A percentile compares a stretch with the other conserved stretches of the same genome.
These are phyloP conservation scores for Chaetoceros tenuissimus DNA, from an alignment of 108 stramenopile species.

Conservation along the genomic window DNA sequence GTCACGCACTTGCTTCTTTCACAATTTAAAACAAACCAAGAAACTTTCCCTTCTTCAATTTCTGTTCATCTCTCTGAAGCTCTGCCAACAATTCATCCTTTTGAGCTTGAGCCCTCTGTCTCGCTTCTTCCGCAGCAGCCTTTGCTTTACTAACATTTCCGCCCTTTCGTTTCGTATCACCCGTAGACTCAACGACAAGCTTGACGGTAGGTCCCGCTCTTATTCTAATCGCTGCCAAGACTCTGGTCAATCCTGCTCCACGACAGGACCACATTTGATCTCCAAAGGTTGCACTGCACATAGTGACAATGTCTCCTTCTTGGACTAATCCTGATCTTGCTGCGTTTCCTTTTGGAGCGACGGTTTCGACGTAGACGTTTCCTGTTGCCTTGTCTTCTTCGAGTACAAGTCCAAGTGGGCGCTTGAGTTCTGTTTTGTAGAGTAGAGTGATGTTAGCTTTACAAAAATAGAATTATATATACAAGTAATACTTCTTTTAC, in stretches of 20 bases:
- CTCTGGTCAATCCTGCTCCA: conserved; percentile 82
- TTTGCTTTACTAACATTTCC: conserved; percentile 49
- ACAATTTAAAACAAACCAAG: conserved; percentile 66
- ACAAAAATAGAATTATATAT: too few relatives aligned
- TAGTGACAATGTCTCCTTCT: conserved; percentile 87
- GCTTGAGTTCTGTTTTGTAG: conserved; percentile 77
- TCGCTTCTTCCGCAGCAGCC: conserved; percentile 61
- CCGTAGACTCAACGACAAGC: conserved; percentile 64
- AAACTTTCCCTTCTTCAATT: conserved; percentile 81
- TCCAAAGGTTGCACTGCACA: conserved; percentile 94
- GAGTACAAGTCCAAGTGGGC: conserved; percentile 87
- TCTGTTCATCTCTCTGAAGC: conserved; percentile 71
- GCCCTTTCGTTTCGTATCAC: conserved; percentile 48
- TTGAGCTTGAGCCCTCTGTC: conserved; percentile 63
- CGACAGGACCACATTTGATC: conserved; percentile 91
- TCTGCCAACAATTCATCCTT: conserved; percentile 67
- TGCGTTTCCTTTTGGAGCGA: conserved; percentile 86
- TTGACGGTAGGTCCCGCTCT: conserved; percentile 73
- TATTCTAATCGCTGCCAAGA: conserved; percentile 87
- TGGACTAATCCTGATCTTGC: conserved; percentile 79
- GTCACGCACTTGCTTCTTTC: too few relatives aligned
- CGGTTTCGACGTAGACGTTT: conserved; percentile 85
- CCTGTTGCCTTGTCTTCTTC: conserved; percentile 85
- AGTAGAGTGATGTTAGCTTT: too few relatives aligned
- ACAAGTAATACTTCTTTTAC: too few relatives aligned